phyloP scores from a whole-genome alignment of 202 grass and related monocot genomes.

The Carex sylvatica region DNA sequence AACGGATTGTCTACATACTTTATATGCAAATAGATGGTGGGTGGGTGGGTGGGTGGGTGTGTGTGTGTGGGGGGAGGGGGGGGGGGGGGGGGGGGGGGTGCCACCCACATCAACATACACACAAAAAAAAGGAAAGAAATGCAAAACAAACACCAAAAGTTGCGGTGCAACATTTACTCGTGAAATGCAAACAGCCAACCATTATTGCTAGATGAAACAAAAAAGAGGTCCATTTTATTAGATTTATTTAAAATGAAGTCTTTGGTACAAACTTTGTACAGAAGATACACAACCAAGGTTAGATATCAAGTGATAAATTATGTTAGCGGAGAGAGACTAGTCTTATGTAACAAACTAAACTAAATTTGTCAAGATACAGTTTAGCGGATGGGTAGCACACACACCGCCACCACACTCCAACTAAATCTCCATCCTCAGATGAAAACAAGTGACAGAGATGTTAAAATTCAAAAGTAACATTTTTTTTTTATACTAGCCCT shows the following conservation, averaged over 20 bases:
- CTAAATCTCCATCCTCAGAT: constrained; percentile 23
- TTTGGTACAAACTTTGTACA: constrained; percentile 12
- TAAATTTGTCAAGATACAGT: constrained; percentile 18
- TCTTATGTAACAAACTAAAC: constrained; percentile 5
- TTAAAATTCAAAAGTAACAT: background rate
- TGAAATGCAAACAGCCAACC: background rate
- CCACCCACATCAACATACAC: background rate
- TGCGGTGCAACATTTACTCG: background rate
- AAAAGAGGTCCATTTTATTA: background rate
- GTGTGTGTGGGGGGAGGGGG: too few relatives aligned
- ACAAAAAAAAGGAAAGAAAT: background rate
- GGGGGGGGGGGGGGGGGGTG: too few relatives aligned
- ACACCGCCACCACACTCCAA: constrained; percentile 7
- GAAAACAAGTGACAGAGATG: constrained; percentile 16
- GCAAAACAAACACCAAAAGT: background rate
- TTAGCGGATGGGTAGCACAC: constrained; percentile 15
- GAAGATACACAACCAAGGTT: constrained; percentile 22
- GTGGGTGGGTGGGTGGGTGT: too few relatives aligned
- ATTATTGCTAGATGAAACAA: background rate
- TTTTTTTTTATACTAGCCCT: background rate
- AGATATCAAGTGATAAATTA: background rate
- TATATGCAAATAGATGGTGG: background rate
- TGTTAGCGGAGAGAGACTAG: background rate
- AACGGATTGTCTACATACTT: background rate
- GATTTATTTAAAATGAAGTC: background rate